phyloP scores from a whole-genome alignment of 2,329 filamentous ascomycete species.

The Basipetospora chlamydospora region DNA sequence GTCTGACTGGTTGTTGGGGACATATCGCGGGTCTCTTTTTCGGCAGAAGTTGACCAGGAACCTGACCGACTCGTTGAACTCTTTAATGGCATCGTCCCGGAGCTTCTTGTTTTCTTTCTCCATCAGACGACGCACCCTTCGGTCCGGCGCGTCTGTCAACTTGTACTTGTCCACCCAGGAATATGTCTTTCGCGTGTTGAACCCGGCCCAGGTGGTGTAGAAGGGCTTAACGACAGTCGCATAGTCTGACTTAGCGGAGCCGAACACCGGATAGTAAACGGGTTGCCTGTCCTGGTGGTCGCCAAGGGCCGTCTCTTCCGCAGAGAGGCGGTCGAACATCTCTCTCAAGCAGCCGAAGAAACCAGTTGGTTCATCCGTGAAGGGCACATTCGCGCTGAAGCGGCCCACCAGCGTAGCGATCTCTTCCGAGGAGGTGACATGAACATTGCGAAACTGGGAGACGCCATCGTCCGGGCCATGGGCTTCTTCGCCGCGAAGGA shows the following conservation, averaged over 20 bases:
- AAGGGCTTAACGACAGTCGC: slow-evolving; percentile 67
- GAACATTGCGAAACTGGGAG: slow-evolving; percentile 52
- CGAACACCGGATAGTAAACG: slow-evolving; percentile 69
- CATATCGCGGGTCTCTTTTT: slow-evolving; percentile 79
- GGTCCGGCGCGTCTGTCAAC: slow-evolving; percentile 74
- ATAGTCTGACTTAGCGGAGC: slow-evolving; percentile 58
- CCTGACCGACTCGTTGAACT: slow-evolving; percentile 86
- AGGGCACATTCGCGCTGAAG: slow-evolving; percentile 65
- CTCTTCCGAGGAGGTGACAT: slow-evolving; percentile 67
- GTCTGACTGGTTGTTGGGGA: slow-evolving; percentile 62
- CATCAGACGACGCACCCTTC: slow-evolving; percentile 68
- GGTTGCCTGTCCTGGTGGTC: slow-evolving; percentile 48
- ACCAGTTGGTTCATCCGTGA: slow-evolving; percentile 63
- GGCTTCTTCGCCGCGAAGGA: slow-evolving; percentile 51
- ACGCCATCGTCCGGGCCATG: slow-evolving; percentile 29
- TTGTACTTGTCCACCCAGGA: slow-evolving; percentile 80
- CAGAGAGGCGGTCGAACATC: slow-evolving; percentile 65
- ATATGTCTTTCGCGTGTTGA: slow-evolving; percentile 74
- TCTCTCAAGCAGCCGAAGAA: slow-evolving; percentile 73
- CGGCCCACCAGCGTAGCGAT: slow-evolving; percentile 64
- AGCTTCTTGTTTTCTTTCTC: slow-evolving; percentile 87
- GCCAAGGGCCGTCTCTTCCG: slow-evolving; percentile 65
- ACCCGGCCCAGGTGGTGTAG: slow-evolving; percentile 67
- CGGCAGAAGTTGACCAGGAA: slow-evolving; percentile 77
- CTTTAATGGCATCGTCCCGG: slow-evolving; percentile 66